Evolutionary conservation across 1,284 basidiomycete species (phyloP), one percentile per base, ranked within the genome.

Genomic region (Malassezia slooffiae): DNA sequence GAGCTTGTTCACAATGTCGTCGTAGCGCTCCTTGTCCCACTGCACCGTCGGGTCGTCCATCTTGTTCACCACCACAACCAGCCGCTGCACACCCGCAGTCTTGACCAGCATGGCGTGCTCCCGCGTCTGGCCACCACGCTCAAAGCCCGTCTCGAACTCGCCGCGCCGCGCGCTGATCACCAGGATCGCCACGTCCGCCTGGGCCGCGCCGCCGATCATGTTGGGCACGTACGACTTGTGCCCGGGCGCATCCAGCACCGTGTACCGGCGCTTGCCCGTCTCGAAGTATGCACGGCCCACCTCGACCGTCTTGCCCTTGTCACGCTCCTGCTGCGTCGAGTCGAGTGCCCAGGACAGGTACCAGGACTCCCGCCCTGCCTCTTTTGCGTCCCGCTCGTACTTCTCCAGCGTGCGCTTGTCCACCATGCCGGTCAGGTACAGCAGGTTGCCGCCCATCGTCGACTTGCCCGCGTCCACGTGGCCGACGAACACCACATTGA

Each of bases 401-500:
- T 69, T 69, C 21, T 69, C 66, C 37, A 69, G 32, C 26, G 66
- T 69, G 26, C 66, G 60, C 57, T 69, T 69, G 60, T 69, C 66
- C 8, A 69, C 64, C 64, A 67, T 67, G 27, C 66, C 66, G 16
- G 62, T 65, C 32, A 67, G 52, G 50, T 57, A 63, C 41, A 69
- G 56, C 38, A 69, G 43, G 44, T 69, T 56, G 20, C 66, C 66
- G 27, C 64, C 64, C 62, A 67, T 63, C 35, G 66, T 69, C 21
- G 66, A 69, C 50, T 69, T 69, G 43, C 66, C 66, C 3, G 66
- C 64, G 44, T 69, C 66, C 52, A 69, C 66, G 47, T 69, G 66
- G 17, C 66, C 66, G 27, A 69, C 62, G 38, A 69, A 67, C 37
- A 69, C 66, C 26, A 69, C 55, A 52, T 69, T 69, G 38, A 69